Base-by-base conservation (phyloP, 1,284 basidiomycete species). In the Sporisorium graminicola region DNA sequence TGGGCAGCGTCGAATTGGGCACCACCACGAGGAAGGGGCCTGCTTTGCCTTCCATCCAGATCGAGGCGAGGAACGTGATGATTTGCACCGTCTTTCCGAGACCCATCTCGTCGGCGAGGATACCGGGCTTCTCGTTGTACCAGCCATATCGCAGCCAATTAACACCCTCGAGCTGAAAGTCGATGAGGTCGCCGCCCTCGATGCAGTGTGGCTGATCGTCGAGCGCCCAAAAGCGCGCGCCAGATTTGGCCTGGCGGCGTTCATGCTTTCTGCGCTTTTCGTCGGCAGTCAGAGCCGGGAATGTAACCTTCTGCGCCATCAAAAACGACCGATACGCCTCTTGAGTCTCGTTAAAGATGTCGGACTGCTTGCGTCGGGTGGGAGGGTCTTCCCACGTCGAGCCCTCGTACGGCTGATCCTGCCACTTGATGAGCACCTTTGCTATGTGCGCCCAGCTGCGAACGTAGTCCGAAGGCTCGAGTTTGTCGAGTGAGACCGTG, bases 71-170 rank as follows among this genome's bases (percentile, higher is more conserved):
- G 86, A 95, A 93, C 0, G 92, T 91, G 31, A 92, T 91, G 47
- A 98, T 92, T 86, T 98, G 94, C 3, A 98, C 93, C 0, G 95
- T 98, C 88, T 95, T 95, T 0, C 94, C 94, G 90, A 95, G 74
- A 37, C 77, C 68, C 96, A 99, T 98, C 86, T 98, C 96, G 83
- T 99, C 96, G 3, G 95, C 95, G n/a, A 98, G 89, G 76, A 98
- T 98, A 78, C 93, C 95, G 42, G 92, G 91, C 74, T 95, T 93
- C 49, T 89, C 89, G 76, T 90, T 91, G 90, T 77, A 65, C 79
- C 75, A 82, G 52, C 81, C 69, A 27, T 68, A 83, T 37, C 79
- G 79, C 26, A 98, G 88, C 94, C 95, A 98, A 73, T 95, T 95
- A 71, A 98, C 91, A 6, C 96, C 95, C 57, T 94, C 91, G 26